These are phyloP conservation scores for Penicillium sp. DNA, from an alignment of 2,329 filamentous ascomycete genomes.

Conservation along the genomic window DNA sequence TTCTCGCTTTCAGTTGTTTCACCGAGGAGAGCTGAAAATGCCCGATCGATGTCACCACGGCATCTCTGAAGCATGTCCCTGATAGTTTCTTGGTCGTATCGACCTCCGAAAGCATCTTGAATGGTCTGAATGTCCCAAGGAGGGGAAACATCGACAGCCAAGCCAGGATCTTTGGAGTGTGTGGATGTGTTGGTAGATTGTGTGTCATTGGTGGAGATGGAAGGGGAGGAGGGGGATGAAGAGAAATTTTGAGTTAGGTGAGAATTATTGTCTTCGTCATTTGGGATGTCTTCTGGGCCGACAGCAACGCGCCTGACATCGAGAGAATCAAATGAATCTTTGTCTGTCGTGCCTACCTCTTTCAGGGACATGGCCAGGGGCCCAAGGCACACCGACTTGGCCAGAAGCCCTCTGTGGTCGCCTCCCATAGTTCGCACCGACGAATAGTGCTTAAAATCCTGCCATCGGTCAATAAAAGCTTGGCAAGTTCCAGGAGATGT, in stretches of 20 bases:
- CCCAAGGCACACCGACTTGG: conserved; percentile 45
- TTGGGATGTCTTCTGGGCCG: not conserved
- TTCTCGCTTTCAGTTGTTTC: conserved; percentile 36
- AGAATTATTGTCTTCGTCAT: not conserved
- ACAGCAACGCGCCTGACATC: not conserved
- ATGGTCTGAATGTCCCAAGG: conserved; percentile 59
- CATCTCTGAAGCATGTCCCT: conserved; percentile 54
- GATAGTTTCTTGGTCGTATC: conserved; percentile 52
- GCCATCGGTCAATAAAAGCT: conserved; percentile 17
- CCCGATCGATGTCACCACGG: conserved; percentile 54
- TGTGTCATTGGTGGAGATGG: conserved; percentile 6
- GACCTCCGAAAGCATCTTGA: conserved; percentile 51
- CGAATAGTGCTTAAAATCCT: conserved; percentile 67
- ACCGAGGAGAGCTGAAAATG: conserved; percentile 54
- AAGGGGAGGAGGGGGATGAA: not conserved
- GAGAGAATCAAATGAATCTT: not conserved
- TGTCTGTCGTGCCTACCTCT: not conserved
- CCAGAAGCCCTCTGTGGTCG: conserved; percentile 53
- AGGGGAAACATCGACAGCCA: conserved; percentile 42
- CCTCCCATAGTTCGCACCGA: conserved; percentile 62
- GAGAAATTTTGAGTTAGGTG: not conserved
- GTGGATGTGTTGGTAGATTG: conserved; percentile 10
- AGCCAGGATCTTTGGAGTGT: conserved; percentile 9
- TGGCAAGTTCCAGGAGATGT: not conserved
- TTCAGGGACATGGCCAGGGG: conserved; percentile 21